phyloP scores from a whole-genome alignment of 2,329 filamentous ascomycete species.

The Diaporthe sp. region DNA sequence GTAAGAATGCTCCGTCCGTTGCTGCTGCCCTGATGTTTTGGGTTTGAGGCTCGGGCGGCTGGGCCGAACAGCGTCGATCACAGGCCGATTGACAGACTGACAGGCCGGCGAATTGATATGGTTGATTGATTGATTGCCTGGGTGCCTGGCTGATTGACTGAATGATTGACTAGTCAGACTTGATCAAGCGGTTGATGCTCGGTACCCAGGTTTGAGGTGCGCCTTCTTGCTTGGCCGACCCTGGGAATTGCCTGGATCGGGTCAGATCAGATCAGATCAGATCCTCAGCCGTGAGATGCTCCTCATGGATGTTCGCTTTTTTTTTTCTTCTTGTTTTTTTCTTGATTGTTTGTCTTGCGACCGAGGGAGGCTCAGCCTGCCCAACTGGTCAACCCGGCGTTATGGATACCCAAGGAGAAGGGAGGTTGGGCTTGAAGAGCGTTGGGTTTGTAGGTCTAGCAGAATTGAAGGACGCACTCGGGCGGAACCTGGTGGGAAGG shows the following conservation, averaged over 20 bases:
- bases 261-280: constrained; percentile 19
- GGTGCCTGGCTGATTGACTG: not conserved
- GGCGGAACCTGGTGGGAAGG: not conserved
- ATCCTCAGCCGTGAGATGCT: not conserved
- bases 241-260: not conserved
- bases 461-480: constrained; percentile 10
- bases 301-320: not conserved
- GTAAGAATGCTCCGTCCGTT: not conserved
- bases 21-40: constrained; percentile 15
- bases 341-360: not conserved
- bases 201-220: constrained; percentile 21
- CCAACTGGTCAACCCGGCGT: not conserved
- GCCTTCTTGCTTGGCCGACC: constrained; percentile 10
- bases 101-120: not conserved
- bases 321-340: not conserved
- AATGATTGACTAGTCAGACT: not conserved
- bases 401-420: not conserved
- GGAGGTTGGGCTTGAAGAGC: not conserved
- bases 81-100: constrained; percentile 12
- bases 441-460: not conserved
- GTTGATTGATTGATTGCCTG: not conserved
- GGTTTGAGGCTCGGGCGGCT: constrained; percentile 30
- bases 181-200: constrained; percentile 14
- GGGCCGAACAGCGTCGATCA: constrained; percentile 27
- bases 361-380: constrained; percentile 13